Base-by-base conservation (phyloP, 108 stramenopile species). In the Fragilariopsis cylindrus region DNA sequence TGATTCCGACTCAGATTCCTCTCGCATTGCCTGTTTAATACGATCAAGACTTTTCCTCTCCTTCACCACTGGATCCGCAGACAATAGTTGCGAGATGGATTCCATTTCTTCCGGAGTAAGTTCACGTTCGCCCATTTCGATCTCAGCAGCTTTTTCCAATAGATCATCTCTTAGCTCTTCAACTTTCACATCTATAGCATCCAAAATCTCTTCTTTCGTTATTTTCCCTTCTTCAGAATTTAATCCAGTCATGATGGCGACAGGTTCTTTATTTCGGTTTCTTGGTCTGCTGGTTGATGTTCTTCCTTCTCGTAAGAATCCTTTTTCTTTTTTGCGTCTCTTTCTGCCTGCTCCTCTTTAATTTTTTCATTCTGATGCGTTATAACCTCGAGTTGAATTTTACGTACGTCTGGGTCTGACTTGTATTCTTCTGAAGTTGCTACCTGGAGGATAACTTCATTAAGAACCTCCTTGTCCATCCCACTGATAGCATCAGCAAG, bases 381-480 rank as follows among this genome's bases (percentile, higher is more conserved):
- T 15, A 96, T 56, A 46, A 94, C 90, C 57, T 92, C 90, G 7
- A 96, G 78, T 65, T 92, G 90, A 45, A 94, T 85, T 70, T 92
- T 94, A 70, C 87, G 81, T 9, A 93, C 81, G 55, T 90, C 88
- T 4, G 90, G 77, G 76, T 90, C 80, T 2, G 78, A 79, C 50
- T 80, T 84, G 50, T 77, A 86, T 72, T 97, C 97, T 73, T 92
- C 82, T 3, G 84, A 83, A 30, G 92, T 88, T n/a, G 96, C 97
- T 60, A 91, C 96, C 53, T 94, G 91, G 16, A 98, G 76, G n/a
- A 99, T 83, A 41, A 97, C 95, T 81, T 99, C 98, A 69, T 97
- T 97, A 55, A 99, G 71, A 40, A 97, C 93, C 48, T 94, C 93
- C 69, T 96, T 92, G 71, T 97, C 98, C 73, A 99, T 84, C 18